A percentile compares a stretch with the other conserved stretches of the same genome.
Evolutionary conservation across 345 rosid genomes (phyloP).

Genomic region (Syzygium grande): DNA sequence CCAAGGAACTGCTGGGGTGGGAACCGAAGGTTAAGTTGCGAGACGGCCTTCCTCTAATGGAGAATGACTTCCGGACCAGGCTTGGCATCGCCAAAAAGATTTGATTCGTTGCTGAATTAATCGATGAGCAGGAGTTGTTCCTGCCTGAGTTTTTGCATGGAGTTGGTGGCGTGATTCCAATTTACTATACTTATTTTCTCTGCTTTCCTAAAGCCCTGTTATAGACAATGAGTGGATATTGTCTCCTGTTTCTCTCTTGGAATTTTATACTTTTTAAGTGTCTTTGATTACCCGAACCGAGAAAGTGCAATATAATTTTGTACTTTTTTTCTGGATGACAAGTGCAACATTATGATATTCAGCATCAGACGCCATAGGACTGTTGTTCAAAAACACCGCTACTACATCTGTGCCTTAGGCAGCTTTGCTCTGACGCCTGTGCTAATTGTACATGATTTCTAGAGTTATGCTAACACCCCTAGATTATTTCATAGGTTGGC

Average conservation of each 20-base stretch:
- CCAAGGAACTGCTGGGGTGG: slow-evolving; percentile 85
- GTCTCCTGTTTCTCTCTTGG: background rate
- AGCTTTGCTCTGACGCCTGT: background rate
- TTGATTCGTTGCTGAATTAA: slow-evolving; percentile 3
- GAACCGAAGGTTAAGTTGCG: slow-evolving; percentile 80
- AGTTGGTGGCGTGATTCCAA: background rate
- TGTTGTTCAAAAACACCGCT: background rate
- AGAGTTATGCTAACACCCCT: background rate
- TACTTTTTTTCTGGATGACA: background rate
- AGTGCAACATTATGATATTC: background rate
- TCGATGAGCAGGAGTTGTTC: background rate
- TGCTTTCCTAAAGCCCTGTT: background rate
- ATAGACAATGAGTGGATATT: background rate
- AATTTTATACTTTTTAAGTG: background rate
- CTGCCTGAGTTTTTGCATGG: background rate
- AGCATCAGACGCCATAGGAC: background rate
- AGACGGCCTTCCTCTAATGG: slow-evolving; percentile 90
- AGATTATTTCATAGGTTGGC: background rate
- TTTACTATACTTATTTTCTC: background rate
- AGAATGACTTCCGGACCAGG: slow-evolving; percentile 74
- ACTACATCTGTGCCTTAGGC: background rate
- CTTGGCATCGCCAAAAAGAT: slow-evolving; percentile 47
- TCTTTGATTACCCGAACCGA: background rate
- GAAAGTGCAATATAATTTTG: background rate
- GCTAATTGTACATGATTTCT: background rate